phyloP scores from a whole-genome alignment of 495 filamentous ascomycete species.

The Lepidopterella palustris region DNA sequence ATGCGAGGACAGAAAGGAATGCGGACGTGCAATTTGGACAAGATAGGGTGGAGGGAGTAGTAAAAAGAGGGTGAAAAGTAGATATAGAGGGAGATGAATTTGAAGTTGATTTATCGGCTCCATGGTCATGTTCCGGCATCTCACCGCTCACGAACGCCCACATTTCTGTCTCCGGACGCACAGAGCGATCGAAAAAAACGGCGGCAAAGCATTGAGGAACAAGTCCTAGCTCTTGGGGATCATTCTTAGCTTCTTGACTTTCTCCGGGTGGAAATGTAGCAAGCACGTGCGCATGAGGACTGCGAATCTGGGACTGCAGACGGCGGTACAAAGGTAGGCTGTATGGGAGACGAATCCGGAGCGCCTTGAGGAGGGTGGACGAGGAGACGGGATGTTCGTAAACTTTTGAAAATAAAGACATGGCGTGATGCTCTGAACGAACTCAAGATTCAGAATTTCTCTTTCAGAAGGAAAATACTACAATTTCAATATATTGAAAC shows the following conservation, averaged over 20 bases:
- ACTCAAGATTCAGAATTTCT: no score
- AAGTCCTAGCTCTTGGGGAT: background rate
- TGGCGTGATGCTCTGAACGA: no score
- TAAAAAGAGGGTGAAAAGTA: background rate
- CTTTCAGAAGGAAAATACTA: no score
- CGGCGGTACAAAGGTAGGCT: conserved; percentile 32
- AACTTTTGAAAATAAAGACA: background rate
- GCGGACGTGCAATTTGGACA: background rate
- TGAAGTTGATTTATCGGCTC: conserved; percentile 11
- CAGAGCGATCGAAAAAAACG: conserved; percentile 34
- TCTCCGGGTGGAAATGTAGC: conserved; percentile 20
- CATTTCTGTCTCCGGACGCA: conserved; percentile 35
- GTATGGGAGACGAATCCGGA: conserved; percentile 29
- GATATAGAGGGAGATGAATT: conserved; percentile 4
- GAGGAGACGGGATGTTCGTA: conserved; percentile 11
- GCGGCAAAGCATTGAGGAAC: conserved; percentile 28
- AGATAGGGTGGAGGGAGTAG: background rate
- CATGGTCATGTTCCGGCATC: conserved; percentile 6
- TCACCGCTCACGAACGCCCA: conserved; percentile 33
- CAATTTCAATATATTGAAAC: no score
- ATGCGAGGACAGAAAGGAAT: background rate
- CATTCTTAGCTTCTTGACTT: background rate
- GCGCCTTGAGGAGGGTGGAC: conserved; percentile 16
- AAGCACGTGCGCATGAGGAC: conserved; percentile 23
- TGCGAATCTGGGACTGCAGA: conserved; percentile 25